phyloP scores from a whole-genome alignment of 2,329 filamentous ascomycete genomes.

The Ophiostoma ips region DNA sequence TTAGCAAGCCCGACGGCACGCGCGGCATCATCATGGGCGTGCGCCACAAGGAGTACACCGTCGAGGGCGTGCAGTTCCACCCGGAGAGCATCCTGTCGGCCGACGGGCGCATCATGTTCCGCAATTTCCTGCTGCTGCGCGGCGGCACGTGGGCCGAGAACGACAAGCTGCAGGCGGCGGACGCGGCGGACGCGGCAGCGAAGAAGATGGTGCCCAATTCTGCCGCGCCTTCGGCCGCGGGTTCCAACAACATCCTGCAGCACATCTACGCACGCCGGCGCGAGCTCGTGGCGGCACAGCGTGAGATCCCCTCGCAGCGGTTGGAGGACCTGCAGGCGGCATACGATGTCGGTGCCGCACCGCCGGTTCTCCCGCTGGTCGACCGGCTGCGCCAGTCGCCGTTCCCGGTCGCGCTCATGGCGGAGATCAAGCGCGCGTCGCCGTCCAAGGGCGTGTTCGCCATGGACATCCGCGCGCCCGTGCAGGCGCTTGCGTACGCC shows the following conservation, averaged over 20 bases:
- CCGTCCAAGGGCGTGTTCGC: slow-evolving; percentile 94
- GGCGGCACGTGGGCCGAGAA: slow-evolving; percentile 89
- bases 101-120: slow-evolving; percentile 76
- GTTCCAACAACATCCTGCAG: slow-evolving; percentile 79
- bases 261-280: slow-evolving; percentile 77
- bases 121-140: slow-evolving; percentile 78
- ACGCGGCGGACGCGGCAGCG: too few species aligned
- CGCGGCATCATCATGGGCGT: slow-evolving; percentile 94
- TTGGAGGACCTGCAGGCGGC: slow-evolving; percentile 72
- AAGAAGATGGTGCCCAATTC: too few species aligned
- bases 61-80: slow-evolving; percentile 98
- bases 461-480: slow-evolving; percentile 71
- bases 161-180: slow-evolving; percentile 36
- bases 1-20: slow-evolving; percentile 58
- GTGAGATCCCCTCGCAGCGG: slow-evolving; percentile 70
- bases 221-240: too few species aligned
- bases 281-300: slow-evolving; percentile 64
- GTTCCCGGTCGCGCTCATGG: slow-evolving; percentile 85
- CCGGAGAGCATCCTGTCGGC: slow-evolving; percentile 93
- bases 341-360: slow-evolving; percentile 72
- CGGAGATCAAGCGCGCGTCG: slow-evolving; percentile 92
- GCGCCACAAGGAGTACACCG: slow-evolving; percentile 73
- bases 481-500: slow-evolving; percentile 83
- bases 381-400: slow-evolving; percentile 67
- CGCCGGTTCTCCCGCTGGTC: slow-evolving; percentile 69